Base-by-base conservation (phyloP, 495 filamentous ascomycete genomes). In the Lasiosphaeriaceae sp. region DNA sequence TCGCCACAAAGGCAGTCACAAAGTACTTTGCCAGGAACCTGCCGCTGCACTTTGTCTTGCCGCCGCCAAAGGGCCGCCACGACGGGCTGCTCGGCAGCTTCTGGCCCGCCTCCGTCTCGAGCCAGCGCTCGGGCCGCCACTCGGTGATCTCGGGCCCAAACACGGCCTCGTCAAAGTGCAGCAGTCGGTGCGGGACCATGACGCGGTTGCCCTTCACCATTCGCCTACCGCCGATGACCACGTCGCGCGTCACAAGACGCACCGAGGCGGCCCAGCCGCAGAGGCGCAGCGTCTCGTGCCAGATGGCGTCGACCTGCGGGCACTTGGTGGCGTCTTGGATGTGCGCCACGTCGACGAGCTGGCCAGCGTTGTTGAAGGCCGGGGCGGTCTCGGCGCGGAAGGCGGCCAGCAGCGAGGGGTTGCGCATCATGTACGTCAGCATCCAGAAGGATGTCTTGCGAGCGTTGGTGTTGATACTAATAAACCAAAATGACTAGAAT, bases 21-120 rank as follows among this genome's bases (percentile, higher is more conserved):
- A 45, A 54, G 51, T 49, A 52, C 43, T 59, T 54, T 0, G 68
- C 68, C 21, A 68, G 29, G 46, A 63, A 64, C 7, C 68, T 37
- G 5, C 70, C 70, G 19, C 62, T 66, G 54, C 70, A 73, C 54
- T 56, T 60, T 7, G 64, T 67, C 17, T 56, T 57, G 20, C 70
- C 70, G 7, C 61, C 70, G 1, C 70, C 70, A 45, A 69, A 73
- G 14, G 70, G 68, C 17, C 65, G 50, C 58, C 62, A 69, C n/a
- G n/a, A n/a, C n/a, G n/a, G n/a, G n/a, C n/a, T n/a, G 23, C 54
- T 58, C 14, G 62, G n/a, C 35, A 55, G 52, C 14, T 41, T 48
- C n/a, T 22, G n/a, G 29, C 56, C 59, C 3, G 22, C 22, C 26
- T 50, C 53, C 17, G 59, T 55, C 17, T 63, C 49, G 11, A 64